Conservation (phyloP, 1,139 yeast genomes). For the Pichiaceae sp. region DNA sequence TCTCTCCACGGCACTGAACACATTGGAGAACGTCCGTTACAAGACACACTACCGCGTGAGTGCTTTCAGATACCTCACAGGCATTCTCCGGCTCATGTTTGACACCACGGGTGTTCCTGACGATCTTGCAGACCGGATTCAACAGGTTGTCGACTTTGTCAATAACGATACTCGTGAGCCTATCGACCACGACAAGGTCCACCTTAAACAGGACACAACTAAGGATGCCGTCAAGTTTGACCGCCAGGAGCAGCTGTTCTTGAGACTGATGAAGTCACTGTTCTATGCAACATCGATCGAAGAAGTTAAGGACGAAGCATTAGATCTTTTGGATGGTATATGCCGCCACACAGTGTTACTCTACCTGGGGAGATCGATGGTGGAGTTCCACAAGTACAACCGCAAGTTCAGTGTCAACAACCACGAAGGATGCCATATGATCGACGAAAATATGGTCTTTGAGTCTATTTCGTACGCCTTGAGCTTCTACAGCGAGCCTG, state of each 20-base stretch:
- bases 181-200: conserved; percentile 19
- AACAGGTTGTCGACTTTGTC: conserved; percentile 38
- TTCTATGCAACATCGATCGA: conserved; percentile 72
- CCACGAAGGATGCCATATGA: conserved; percentile 65
- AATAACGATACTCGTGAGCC: conserved; percentile 20
- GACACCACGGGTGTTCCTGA: conserved; percentile 59
- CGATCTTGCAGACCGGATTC: conserved; percentile 38
- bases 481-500: conserved; percentile 66
- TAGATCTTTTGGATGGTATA: conserved; percentile 49
- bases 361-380: conserved; percentile 65
- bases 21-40: conserved; percentile 59
- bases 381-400: conserved; percentile 62
- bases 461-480: conserved; percentile 74
- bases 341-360: conserved; percentile 75
- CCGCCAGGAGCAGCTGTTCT: conserved; percentile 52
- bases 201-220: conserved; percentile 35
- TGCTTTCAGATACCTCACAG: conserved; percentile 66
- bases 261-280: conserved; percentile 56
- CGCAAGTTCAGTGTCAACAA: conserved; percentile 69
- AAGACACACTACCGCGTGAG: conserved; percentile 63
- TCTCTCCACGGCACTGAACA: conserved; percentile 59
- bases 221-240: conserved; percentile 43
- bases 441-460: conserved; percentile 64
- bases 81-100: conserved; percentile 61
- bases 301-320: conserved; percentile 67